A percentile compares a stretch with the other conserved stretches of the same genome.
phyloP scores from a whole-genome alignment of 1,284 basidiomycete genomes.

The Psilocybe mexicana region DNA sequence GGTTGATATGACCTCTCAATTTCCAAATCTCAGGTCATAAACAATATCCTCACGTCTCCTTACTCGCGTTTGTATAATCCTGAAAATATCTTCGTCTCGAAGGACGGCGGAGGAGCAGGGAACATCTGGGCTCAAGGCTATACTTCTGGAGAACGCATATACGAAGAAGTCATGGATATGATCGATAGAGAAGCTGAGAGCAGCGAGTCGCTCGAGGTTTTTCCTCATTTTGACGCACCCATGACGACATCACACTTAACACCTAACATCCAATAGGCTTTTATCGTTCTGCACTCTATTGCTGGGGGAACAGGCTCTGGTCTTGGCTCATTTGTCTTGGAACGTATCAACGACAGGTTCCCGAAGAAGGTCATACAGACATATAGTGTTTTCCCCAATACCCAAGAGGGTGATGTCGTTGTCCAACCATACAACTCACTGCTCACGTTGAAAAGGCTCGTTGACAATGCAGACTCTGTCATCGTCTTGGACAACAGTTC shows the following conservation, averaged over 20 bases:
- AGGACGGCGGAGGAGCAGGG: conserved; percentile 96
- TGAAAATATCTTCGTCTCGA: conserved; percentile 94
- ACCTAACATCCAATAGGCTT: conserved; percentile 66
- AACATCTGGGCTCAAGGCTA: conserved; percentile 99
- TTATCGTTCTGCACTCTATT: conserved; percentile 99
- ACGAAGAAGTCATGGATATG: conserved; percentile 99
- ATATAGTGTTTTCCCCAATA: conserved; percentile 98
- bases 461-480: conserved; percentile 96
- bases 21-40: conserved; percentile 75
- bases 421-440: conserved; percentile 99
- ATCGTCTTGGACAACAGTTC: conserved; percentile 98
- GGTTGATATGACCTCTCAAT: conserved; percentile 3
- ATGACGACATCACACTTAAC: background rate
- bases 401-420: conserved; percentile 89
- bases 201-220: conserved; percentile 94
- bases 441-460: conserved; percentile 90
- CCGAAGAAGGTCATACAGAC: conserved; percentile 99
- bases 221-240: background rate
- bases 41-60: conserved; percentile 90
- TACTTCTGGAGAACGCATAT: conserved; percentile 85
- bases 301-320: conserved; percentile 99
- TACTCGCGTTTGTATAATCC: conserved; percentile 97
- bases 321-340: conserved; percentile 94
- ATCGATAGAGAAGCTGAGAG: conserved; percentile 98
- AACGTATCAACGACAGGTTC: conserved; percentile 95